Base-by-base conservation (phyloP, 371 early-diverging fungal species). In the Haplosporangium sp. region DNA sequence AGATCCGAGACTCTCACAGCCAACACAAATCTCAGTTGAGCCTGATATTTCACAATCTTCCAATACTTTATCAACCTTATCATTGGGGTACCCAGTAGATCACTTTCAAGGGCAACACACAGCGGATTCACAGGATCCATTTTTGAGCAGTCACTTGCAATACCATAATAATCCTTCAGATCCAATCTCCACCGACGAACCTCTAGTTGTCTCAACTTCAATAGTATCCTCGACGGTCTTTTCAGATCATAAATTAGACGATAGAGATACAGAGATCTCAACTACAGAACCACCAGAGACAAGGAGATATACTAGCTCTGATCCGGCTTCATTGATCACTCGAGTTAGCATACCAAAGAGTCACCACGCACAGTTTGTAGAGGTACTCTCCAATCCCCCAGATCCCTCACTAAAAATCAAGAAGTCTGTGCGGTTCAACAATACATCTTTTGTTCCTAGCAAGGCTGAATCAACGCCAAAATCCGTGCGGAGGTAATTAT, bases 401-500 rank as follows among this genome's bases (percentile, higher is more conserved):
- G 66, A 72, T 45, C 72, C 66, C 3, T 42, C 56, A 3, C 48
- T 72, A 4, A 64, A 58, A 69, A 66, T 72, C 66, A 69, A 65
- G 34, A 77, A 72, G 42, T 65, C 59, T 53, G 77, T 77, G 15
- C 69, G 69, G 19, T 77, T 77, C 39, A 55, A 62, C 20, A 65
- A 19, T 20, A 34, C 40, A 0, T 56, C 63, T 8, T 2, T 47
- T 7, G 35, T 50, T 2, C 3, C 19, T 27, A 27, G 27, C 27
- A 27, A 27, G n/a, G n/a, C 61, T 3, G 55, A 42, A 2, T 5
- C 69, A 11, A 19, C 57, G 9, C 47, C 60, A 15, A 65, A 53
- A 13, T 17, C 45, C 1, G 17, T 39, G 72, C 77, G 77, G 70
- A 77, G 77, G 77, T 77, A 77, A 72, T 58, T 72, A 37, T 20